phyloP scores from a whole-genome alignment of 2,329 filamentous ascomycete species.

The Cytospora leucostoma region DNA sequence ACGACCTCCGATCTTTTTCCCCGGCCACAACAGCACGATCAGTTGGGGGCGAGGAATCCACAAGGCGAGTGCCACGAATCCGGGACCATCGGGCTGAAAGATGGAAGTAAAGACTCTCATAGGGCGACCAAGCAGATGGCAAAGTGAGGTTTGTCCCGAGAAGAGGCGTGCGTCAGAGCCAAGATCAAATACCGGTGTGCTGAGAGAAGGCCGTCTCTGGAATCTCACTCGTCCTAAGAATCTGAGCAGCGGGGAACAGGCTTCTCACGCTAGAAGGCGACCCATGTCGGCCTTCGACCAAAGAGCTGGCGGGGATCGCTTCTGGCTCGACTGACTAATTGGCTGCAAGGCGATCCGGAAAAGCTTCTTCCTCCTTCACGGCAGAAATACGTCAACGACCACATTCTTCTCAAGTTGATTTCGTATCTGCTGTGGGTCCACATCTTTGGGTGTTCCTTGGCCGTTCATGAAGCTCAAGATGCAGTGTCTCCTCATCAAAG shows the following conservation, averaged over 20 bases:
- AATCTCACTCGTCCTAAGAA: slow-evolving; percentile 23
- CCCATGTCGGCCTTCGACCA: slow-evolving; percentile 18
- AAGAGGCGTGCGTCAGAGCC: slow-evolving; percentile 20
- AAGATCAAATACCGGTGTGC: slow-evolving; percentile 23
- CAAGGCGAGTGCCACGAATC: slow-evolving; percentile 6
- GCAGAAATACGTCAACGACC: neutral
- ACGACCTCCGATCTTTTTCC: neutral
- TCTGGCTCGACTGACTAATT: neutral
- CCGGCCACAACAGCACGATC: neutral
- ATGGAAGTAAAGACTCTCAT: neutral
- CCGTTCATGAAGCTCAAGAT: neutral
- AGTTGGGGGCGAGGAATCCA: neutral
- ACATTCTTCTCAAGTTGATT: neutral
- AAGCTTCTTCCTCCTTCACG: slow-evolving; percentile 2
- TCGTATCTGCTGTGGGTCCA: neutral
- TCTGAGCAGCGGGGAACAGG: slow-evolving; percentile 14
- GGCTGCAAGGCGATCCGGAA: neutral
- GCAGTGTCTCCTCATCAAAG: neutral
- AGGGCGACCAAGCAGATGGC: slow-evolving; percentile 27
- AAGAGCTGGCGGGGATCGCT: slow-evolving; percentile 8
- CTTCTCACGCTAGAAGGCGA: slow-evolving; percentile 19
- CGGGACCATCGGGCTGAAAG: neutral
- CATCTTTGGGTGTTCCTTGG: neutral
- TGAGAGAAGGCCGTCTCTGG: slow-evolving; percentile 13
- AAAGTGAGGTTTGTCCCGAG: neutral